phyloP scores from a whole-genome alignment of 2,329 filamentous ascomycete genomes.

The Sporothrix pallida region DNA sequence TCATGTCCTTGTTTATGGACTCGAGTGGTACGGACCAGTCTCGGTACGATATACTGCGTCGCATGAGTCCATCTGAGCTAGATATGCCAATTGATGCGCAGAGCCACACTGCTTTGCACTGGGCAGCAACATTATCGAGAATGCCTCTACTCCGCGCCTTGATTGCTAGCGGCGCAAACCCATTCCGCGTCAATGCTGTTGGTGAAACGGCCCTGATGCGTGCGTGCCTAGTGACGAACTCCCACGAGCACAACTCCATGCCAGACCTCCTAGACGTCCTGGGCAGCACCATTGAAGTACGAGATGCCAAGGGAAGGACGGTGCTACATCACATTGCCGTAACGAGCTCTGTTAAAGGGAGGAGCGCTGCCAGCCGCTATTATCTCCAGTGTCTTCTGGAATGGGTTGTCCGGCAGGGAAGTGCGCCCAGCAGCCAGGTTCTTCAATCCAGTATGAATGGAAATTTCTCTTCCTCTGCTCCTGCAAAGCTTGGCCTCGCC shows the following conservation, averaged over 20 bases:
- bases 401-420: slow-evolving; percentile 86
- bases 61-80: slow-evolving; percentile 77
- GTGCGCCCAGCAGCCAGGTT: slow-evolving; percentile 51
- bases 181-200: slow-evolving; percentile 83
- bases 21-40: slow-evolving; percentile 69
- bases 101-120: slow-evolving; percentile 89
- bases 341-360: slow-evolving; percentile 92
- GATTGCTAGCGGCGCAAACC: slow-evolving; percentile 82
- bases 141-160: slow-evolving; percentile 81
- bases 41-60: slow-evolving; percentile 76
- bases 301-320: slow-evolving; percentile 86
- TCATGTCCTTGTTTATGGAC: slow-evolving; percentile 84
- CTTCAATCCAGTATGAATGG: slow-evolving; percentile 38
- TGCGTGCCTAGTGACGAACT: slow-evolving; percentile 91
- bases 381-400: slow-evolving; percentile 94
- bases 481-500: slow-evolving; percentile 80
- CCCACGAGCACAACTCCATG: slow-evolving; percentile 88
- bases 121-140: slow-evolving; percentile 91
- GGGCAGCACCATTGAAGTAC: slow-evolving; percentile 85
- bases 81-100: slow-evolving; percentile 92
- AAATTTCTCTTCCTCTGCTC: slow-evolving; percentile 39
- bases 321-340: slow-evolving; percentile 96
- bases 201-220: slow-evolving; percentile 94
- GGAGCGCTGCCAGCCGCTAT: slow-evolving; percentile 89
- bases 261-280: slow-evolving; percentile 88